phyloP scores from a whole-genome alignment of 169 alveolate species.

The Plasmodium billcollinsi region DNA sequence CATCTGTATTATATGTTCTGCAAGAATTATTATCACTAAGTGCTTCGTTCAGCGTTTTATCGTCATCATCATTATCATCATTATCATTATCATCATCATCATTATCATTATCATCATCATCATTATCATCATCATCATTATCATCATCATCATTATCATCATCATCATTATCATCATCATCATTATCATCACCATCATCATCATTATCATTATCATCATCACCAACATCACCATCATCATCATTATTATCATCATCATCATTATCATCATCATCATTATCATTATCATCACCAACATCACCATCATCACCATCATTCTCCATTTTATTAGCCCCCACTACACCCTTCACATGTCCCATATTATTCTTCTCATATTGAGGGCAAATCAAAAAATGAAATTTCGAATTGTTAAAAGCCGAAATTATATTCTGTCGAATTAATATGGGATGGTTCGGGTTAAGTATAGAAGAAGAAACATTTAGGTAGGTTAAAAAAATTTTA shows the following conservation, averaged over 20 bases:
- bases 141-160: too few relatives aligned
- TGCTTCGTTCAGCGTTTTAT: not conserved
- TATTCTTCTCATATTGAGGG: conserved; percentile 56
- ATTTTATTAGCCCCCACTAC: not conserved
- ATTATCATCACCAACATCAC: not conserved
- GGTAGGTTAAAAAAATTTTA: conserved; percentile 49
- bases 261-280: not conserved
- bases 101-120: not conserved
- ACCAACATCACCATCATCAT: not conserved
- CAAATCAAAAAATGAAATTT: conserved; percentile 58
- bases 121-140: not conserved
- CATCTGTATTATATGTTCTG: conserved; percentile 51
- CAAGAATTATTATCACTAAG: not conserved
- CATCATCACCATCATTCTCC: not conserved
- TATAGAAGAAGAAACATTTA: conserved; percentile 34
- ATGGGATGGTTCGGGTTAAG: conserved; percentile 65
- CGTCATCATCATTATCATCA: not conserved
- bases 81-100: not conserved
- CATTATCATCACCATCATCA: not conserved
- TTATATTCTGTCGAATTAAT: conserved; percentile 39
- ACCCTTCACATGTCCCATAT: not conserved
- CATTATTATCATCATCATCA: not conserved
- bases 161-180: not conserved
- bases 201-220: not conserved
- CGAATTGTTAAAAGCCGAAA: conserved; percentile 31